phyloP scores from a whole-genome alignment of 23 red algal genomes.

The Gracilariopsis chorda region DNA sequence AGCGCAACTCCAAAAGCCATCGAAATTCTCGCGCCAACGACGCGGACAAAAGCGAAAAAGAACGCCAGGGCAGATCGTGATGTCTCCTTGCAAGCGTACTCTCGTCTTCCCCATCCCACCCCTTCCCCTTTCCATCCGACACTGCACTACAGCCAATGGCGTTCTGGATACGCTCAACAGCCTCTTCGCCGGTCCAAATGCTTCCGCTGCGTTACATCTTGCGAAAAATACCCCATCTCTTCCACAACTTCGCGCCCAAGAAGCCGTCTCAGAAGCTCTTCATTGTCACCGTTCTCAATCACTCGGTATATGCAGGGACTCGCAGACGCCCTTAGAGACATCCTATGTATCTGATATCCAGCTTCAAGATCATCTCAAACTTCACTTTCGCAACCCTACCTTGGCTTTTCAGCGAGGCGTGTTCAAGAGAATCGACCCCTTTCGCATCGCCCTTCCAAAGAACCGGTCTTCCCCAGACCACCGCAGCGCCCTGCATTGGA shows the following conservation, averaged over 20 bases:
- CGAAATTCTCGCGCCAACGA: neutral
- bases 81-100: neutral
- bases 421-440: too few species aligned
- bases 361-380: too few species aligned
- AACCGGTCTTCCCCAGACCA: too few species aligned
- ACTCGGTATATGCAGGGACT: neutral
- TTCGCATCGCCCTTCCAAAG: too few species aligned
- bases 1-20: neutral
- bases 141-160: neutral
- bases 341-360: too few species aligned
- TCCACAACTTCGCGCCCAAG: neutral
- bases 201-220: neutral
- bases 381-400: too few species aligned
- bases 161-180: neutral
- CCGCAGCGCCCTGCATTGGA: too few species aligned
- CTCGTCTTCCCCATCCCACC: neutral
- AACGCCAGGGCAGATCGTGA: neutral
- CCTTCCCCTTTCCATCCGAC: neutral
- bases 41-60: neutral
- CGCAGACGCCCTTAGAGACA: too few species aligned
- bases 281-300: neutral
- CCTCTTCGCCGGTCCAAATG: neutral
- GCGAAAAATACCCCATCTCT: neutral
- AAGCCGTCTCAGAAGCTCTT: neutral
- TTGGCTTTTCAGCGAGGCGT: too few species aligned